phyloP scores from a whole-genome alignment of 1,284 basidiomycete species.

The Omphalotus olearius region DNA sequence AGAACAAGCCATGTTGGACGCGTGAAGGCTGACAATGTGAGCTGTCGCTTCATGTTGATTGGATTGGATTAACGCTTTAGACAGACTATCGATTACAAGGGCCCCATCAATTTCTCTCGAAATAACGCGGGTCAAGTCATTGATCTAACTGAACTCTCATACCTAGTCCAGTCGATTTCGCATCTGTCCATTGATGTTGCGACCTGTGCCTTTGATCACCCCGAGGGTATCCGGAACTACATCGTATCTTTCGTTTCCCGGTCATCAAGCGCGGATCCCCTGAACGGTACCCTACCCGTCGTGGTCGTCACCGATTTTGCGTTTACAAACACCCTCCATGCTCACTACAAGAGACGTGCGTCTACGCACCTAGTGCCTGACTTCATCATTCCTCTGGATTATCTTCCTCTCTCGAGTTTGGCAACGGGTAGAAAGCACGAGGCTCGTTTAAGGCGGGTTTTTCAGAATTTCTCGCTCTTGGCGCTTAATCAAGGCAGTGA shows the following conservation, averaged over 20 bases:
- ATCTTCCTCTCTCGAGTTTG: slow-evolving; percentile 3
- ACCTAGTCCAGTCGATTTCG: slow-evolving; percentile 1
- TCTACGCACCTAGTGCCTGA: slow-evolving; percentile 6
- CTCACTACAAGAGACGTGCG: background rate
- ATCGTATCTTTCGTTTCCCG: slow-evolving; percentile 8
- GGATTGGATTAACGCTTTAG: background rate
- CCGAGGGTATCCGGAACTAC: slow-evolving; percentile 5
- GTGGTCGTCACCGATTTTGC: slow-evolving; percentile 1
- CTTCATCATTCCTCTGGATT: slow-evolving; percentile 8
- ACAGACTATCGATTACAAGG: background rate
- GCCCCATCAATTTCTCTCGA: background rate
- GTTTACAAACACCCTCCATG: slow-evolving; percentile 2
- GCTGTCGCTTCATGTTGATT: background rate
- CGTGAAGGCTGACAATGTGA: background rate
- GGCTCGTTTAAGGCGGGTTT: slow-evolving; percentile 6
- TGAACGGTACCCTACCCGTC: background rate
- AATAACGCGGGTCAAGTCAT: background rate
- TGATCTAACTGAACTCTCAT: slow-evolving; percentile 2
- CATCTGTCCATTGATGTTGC: background rate
- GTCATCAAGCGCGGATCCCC: slow-evolving; percentile 2
- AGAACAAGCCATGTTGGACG: background rate
- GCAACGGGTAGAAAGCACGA: background rate
- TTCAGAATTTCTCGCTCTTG: background rate
- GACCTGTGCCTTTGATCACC: slow-evolving; percentile 6
- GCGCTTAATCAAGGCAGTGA: background rate